These are phyloP conservation scores for Phoma sp. DNA, from an alignment of 2,329 filamentous ascomycete species.

Conservation along the genomic window DNA sequence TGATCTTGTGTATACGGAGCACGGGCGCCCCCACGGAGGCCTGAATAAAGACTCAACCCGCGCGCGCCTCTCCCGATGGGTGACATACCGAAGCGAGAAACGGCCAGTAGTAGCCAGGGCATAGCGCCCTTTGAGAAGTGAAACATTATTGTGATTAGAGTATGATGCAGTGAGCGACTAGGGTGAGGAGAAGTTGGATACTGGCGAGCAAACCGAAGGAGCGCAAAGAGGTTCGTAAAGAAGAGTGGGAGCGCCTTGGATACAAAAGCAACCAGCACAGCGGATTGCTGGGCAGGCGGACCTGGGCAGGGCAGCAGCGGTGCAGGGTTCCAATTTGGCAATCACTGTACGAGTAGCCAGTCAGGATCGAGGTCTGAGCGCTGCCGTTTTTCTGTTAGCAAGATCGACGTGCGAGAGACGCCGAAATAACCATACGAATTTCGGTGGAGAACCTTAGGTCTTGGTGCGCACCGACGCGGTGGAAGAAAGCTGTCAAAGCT, in stretches of 20 bases:
- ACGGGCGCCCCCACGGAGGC: not conserved
- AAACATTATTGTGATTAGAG: constrained; percentile 26
- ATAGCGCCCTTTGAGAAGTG: constrained; percentile 29
- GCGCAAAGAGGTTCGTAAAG: constrained; percentile 18
- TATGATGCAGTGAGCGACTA: constrained; percentile 29
- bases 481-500: constrained; percentile 17
- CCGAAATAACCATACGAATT: constrained; percentile 32
- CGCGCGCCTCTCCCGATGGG: not conserved
- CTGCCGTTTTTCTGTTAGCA: constrained; percentile 13
- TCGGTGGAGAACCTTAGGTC: constrained; percentile 23
- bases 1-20: not conserved
- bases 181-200: constrained; percentile 17
- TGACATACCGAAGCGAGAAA: constrained; percentile 41
- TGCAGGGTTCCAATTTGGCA: constrained; percentile 15
- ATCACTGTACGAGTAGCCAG: constrained; percentile 20
- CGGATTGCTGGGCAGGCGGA: constrained; percentile 11
- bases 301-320: constrained; percentile 4
- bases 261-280: constrained; percentile 13
- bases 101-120: constrained; percentile 38
- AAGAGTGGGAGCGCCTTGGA: constrained; percentile 12
- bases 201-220: constrained; percentile 22
- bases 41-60: not conserved
- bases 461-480: constrained; percentile 18
- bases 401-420: constrained; percentile 16
- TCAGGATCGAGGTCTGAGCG: constrained; percentile 15